A percentile compares a stretch with the other conserved stretches of the same genome.
phyloP scores from a whole-genome alignment of 2,329 filamentous ascomycete genomes.

The Colletotrichum aenigma region DNA sequence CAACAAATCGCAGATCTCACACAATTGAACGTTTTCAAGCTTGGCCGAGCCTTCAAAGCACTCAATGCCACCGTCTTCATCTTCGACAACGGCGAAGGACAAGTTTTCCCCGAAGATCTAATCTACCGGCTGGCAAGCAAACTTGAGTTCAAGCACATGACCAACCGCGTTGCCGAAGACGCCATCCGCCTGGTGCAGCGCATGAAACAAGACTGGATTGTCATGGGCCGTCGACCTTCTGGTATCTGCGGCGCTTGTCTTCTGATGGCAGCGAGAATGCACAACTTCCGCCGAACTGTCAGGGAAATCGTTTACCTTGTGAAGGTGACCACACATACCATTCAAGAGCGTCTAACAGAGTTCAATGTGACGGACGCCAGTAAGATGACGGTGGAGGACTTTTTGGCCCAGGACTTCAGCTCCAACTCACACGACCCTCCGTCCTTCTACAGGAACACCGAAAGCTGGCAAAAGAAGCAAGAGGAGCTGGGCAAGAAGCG shows the following conservation, averaged over 20 bases:
- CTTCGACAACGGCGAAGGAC: slow-evolving; percentile 51
- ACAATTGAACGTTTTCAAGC: slow-evolving; percentile 86
- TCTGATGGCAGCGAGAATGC: slow-evolving; percentile 94
- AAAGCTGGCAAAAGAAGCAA: slow-evolving; percentile 61
- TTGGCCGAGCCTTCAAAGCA: slow-evolving; percentile 89
- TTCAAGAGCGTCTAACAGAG: slow-evolving; percentile 88
- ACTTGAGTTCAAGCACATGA: slow-evolving; percentile 86
- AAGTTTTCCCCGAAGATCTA: slow-evolving; percentile 85
- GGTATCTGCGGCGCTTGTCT: slow-evolving; percentile 94
- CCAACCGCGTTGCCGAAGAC: slow-evolving; percentile 84
- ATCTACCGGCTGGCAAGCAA: slow-evolving; percentile 91
- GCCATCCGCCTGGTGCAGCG: slow-evolving; percentile 86
- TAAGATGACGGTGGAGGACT: slow-evolving; percentile 85
- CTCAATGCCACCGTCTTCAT: slow-evolving; percentile 47
- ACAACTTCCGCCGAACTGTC: slow-evolving; percentile 93
- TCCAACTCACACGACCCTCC: slow-evolving; percentile 74
- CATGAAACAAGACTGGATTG: slow-evolving; percentile 98
- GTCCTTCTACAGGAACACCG: slow-evolving; percentile 72
- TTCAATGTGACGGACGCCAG: slow-evolving; percentile 89
- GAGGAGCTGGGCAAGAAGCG: slow-evolving; percentile 53
- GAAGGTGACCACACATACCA: slow-evolving; percentile 92
- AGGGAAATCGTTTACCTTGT: slow-evolving; percentile 98
- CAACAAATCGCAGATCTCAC: slow-evolving; percentile 61
- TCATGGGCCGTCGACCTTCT: slow-evolving; percentile 88
- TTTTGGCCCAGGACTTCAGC: slow-evolving; percentile 71